Evolutionary conservation across 352 stramenopile genomes (phyloP).

Genomic region (Pythium dissimile): DNA sequence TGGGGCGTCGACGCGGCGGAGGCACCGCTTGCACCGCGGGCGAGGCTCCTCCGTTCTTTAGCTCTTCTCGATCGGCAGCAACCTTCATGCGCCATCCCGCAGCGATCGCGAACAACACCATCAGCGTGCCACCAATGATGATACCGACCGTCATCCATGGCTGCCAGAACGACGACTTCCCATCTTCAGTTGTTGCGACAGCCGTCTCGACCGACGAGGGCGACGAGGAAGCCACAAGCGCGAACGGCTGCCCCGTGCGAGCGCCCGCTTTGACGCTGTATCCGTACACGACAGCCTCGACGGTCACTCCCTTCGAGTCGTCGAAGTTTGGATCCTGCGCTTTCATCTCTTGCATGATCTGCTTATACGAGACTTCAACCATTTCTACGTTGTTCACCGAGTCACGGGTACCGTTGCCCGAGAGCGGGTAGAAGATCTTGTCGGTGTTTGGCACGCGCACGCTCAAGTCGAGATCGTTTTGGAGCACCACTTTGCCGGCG

Average conservation of each 20-base stretch:
- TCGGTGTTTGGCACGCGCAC: slow-evolving; percentile 48
- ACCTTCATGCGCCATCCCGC: slow-evolving; percentile 41
- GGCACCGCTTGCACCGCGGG: neutral
- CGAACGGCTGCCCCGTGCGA: slow-evolving; percentile 54
- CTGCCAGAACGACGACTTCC: slow-evolving; percentile 46
- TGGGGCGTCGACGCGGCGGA: neutral
- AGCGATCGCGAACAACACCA: slow-evolving; percentile 51
- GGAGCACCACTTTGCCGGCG: slow-evolving; percentile 42
- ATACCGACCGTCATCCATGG: slow-evolving; percentile 74
- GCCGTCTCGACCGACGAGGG: slow-evolving; percentile 37
- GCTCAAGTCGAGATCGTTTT: slow-evolving; percentile 73
- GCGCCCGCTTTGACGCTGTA: slow-evolving; percentile 62
- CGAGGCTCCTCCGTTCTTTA: slow-evolving; percentile 4
- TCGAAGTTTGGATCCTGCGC: slow-evolving; percentile 26
- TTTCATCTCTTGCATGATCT: slow-evolving; percentile 29
- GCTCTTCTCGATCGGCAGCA: neutral
- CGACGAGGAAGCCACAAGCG: slow-evolving; percentile 74
- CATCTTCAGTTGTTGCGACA: neutral
- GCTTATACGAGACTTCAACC: slow-evolving; percentile 62
- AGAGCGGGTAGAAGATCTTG: slow-evolving; percentile 54
- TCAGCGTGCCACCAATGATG: slow-evolving; percentile 43
- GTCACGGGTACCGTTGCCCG: slow-evolving; percentile 57
- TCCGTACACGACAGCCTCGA: slow-evolving; percentile 58
- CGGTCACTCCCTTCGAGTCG: slow-evolving; percentile 36
- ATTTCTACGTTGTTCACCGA: slow-evolving; percentile 78